Percentiles rank a stretch among this genome's conserved stretches.
Evolutionary conservation across 1,284 basidiomycete species (phyloP).

Genomic region (Puccinia hordei): DNA sequence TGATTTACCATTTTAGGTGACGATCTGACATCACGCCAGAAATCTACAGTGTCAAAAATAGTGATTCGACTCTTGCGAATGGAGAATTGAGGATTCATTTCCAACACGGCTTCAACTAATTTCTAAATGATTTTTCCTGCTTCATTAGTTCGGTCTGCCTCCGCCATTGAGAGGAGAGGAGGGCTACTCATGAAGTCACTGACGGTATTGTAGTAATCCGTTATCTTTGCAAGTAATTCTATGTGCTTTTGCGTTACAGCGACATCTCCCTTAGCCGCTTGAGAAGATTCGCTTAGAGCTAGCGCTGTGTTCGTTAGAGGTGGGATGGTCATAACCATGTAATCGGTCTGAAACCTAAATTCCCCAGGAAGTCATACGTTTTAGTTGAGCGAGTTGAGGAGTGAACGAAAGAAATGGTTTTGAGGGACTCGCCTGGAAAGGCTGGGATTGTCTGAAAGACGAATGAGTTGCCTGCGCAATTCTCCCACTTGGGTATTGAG

Average conservation of each 20-base stretch:
- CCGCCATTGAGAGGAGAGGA: background rate
- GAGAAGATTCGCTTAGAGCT: background rate
- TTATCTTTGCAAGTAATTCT: background rate
- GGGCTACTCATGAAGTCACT: background rate
- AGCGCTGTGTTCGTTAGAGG: conserved; percentile 15
- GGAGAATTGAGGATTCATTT: background rate
- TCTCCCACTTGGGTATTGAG: conserved; percentile 20
- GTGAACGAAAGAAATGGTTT: background rate
- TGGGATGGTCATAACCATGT: conserved; percentile 26
- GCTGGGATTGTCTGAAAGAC: background rate
- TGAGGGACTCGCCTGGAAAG: background rate
- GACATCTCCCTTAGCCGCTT: background rate
- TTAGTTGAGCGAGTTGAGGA: background rate
- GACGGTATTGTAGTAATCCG: conserved; percentile 14
- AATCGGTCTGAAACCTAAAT: conserved; percentile 28
- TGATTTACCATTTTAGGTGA: conserved; percentile 25
- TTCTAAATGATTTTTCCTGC: background rate
- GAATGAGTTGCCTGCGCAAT: conserved; percentile 11
- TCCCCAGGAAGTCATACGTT: background rate
- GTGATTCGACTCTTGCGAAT: background rate
- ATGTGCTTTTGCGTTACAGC: background rate
- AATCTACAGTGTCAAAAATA: conserved; percentile 27
- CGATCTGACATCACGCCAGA: conserved; percentile 35
- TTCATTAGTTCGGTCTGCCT: background rate
- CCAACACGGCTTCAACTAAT: background rate